Percentiles rank a stretch among this genome's conserved stretches.
These are phyloP conservation scores for Wickerhamomyces xylosicus DNA, from an alignment of 805 yeast genomes.

Conservation along the genomic window DNA sequence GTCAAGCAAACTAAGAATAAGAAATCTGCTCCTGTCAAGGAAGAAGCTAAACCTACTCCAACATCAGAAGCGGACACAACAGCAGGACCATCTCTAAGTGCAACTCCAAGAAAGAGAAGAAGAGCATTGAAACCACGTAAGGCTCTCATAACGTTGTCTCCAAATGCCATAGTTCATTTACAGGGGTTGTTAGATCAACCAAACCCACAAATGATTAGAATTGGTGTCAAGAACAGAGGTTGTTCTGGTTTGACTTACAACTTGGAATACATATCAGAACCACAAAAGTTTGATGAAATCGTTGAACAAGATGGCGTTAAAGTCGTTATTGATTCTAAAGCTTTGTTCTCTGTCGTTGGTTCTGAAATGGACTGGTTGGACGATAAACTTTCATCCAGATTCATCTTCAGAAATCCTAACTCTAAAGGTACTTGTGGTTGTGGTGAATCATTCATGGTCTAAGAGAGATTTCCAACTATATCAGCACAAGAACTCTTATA, in stretches of 20 bases:
- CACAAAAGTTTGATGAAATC: conserved; percentile 93
- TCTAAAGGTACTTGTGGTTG: conserved; percentile 98
- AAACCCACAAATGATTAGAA: conserved; percentile 77
- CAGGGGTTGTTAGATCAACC: conserved; percentile 63
- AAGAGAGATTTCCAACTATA: no score
- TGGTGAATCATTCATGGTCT: conserved; percentile 97
- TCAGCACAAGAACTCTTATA: no score
- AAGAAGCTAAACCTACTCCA: conserved; percentile 6
- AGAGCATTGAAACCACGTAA: conserved; percentile 77
- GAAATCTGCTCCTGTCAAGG: conserved; percentile 6
- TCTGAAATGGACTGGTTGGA: conserved; percentile 98
- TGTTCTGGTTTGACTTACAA: conserved; percentile 93
- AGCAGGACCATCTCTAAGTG: conserved; percentile 4
- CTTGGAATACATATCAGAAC: conserved; percentile 77
- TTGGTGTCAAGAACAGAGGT: conserved; percentile 93
- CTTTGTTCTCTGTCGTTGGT: conserved; percentile 90
- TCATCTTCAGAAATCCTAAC: conserved; percentile 91
- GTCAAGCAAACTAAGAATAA: conserved; percentile 10
- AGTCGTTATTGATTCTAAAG: conserved; percentile 91
- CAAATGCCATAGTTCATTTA: conserved; percentile 68
- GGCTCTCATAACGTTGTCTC: conserved; percentile 76
- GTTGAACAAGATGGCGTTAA: conserved; percentile 91
- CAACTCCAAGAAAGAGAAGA: conserved; percentile 30
- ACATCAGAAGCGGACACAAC: neutral
- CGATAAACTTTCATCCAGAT: conserved; percentile 79